Evolutionary conservation across 1,139 yeast genomes (phyloP).

Genomic region (Scheffersomyces insectosa): DNA sequence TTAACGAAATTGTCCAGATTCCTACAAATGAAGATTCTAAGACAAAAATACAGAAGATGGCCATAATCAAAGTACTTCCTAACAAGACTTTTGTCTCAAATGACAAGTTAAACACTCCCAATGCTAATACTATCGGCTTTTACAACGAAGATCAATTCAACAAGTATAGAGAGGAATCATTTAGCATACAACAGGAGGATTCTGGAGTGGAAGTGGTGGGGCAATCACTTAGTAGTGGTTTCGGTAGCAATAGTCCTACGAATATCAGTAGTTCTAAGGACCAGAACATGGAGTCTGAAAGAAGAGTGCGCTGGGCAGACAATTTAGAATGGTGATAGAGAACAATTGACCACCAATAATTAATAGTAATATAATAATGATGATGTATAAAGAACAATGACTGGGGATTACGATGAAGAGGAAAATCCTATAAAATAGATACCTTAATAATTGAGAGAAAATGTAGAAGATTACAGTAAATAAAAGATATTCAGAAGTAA

Average conservation of each 20-base stretch:
- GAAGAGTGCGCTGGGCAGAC: constrained; percentile 11
- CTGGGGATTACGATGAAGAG: too few relatives aligned
- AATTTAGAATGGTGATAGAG: constrained; percentile 11
- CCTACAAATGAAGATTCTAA: constrained; percentile 52
- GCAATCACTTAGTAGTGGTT: constrained; percentile 8
- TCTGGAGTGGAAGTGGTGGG: constrained; percentile 16
- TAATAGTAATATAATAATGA: too few relatives aligned
- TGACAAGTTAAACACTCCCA: background rate
- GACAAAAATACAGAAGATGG: constrained; percentile 35
- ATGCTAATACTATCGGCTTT: constrained; percentile 22
- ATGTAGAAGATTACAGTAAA: too few relatives aligned
- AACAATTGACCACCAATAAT: too few relatives aligned
- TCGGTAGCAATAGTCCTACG: background rate
- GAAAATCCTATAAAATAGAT: too few relatives aligned
- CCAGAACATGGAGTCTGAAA: background rate
- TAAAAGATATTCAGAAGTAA: too few relatives aligned
- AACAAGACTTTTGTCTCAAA: constrained; percentile 17
- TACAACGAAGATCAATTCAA: constrained; percentile 33
- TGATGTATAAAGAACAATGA: too few relatives aligned
- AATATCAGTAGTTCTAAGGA: background rate
- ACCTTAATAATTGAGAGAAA: too few relatives aligned
- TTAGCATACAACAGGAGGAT: constrained; percentile 1
- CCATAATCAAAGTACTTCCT: constrained; percentile 52
- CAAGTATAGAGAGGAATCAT: constrained; percentile 14
- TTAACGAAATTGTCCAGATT: constrained; percentile 63